Evolutionary conservation across 352 stramenopile genomes (phyloP).

Genomic region (Pythium aquatile): DNA sequence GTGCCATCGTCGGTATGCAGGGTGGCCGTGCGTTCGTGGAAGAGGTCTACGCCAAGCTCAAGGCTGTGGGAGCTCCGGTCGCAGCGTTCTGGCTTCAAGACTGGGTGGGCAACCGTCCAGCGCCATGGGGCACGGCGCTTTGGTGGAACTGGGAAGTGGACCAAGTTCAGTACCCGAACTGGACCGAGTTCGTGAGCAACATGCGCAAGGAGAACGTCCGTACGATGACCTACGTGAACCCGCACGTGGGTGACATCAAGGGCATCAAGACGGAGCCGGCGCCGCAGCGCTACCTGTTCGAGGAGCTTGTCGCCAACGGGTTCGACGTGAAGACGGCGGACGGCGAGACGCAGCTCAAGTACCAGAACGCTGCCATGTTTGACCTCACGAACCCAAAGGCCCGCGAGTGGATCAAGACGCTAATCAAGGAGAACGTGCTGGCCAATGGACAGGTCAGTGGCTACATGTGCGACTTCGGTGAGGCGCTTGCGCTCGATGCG

Average conservation of each 20-base stretch:
- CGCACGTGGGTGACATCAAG: slow-evolving; percentile 17
- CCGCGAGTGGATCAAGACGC: slow-evolving; percentile 18
- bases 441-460: slow-evolving; percentile 9
- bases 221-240: slow-evolving; percentile 16
- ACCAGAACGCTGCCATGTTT: slow-evolving; percentile 19
- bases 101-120: slow-evolving; percentile 16
- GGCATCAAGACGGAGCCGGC: slow-evolving; percentile 14
- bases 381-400: slow-evolving; percentile 16
- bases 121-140: slow-evolving; percentile 15
- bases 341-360: slow-evolving; percentile 10
- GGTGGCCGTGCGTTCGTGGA: slow-evolving; percentile 17
- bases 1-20: slow-evolving; percentile 19
- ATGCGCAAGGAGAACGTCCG: slow-evolving; percentile 11
- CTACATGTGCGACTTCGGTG: slow-evolving; percentile 23
- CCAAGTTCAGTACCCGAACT: slow-evolving; percentile 14
- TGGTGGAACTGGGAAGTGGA: slow-evolving; percentile 23
- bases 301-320: slow-evolving; percentile 12
- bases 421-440: slow-evolving; percentile 19
- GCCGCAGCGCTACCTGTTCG: slow-evolving; percentile 15
- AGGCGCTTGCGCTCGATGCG: slow-evolving; percentile 6
- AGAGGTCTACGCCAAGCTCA: slow-evolving; percentile 13
- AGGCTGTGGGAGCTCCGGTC: slow-evolving; percentile 12
- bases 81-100: slow-evolving; percentile 17
- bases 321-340: slow-evolving; percentile 9
- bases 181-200: slow-evolving; percentile 16